A percentile compares a stretch with the other conserved stretches of the same genome.
These are phyloP conservation scores for Chrysopogon serrulatus DNA, from an alignment of 176 grass and related monocot genomes.

Conservation along the genomic window DNA sequence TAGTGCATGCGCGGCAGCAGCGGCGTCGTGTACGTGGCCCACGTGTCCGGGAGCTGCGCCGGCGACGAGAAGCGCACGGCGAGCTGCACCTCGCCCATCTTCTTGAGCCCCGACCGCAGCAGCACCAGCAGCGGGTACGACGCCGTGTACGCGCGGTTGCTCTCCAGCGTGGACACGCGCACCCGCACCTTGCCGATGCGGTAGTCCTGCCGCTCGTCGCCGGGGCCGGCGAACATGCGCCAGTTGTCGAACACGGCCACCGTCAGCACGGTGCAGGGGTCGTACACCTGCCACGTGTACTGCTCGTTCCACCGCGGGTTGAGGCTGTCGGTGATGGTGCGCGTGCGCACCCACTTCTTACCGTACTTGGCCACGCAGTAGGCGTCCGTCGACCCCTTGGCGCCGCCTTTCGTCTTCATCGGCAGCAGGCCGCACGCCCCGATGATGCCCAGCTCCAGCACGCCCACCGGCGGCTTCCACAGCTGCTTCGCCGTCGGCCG, in stretches of 20 bases:
- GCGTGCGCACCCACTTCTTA: slow-evolving; percentile 95
- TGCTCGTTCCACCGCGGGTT: slow-evolving; percentile 97
- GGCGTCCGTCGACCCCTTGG: slow-evolving; percentile 85
- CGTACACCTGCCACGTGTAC: slow-evolving; percentile 99
- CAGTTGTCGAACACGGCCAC: slow-evolving; percentile 96
- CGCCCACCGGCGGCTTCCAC: slow-evolving; percentile 79
- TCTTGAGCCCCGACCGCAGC: slow-evolving; percentile 81
- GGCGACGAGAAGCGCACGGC: slow-evolving; percentile 73
- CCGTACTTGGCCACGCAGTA: slow-evolving; percentile 99
- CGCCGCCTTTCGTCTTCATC: slow-evolving; percentile 71
- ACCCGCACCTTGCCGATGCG: slow-evolving; percentile 90
- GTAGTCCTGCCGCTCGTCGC: slow-evolving; percentile 77
- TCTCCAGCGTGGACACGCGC: slow-evolving; percentile 86
- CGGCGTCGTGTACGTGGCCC: slow-evolving; percentile 72
- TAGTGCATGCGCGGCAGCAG: slow-evolving; percentile 93
- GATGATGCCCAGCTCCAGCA: slow-evolving; percentile 88
- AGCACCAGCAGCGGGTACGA: slow-evolving; percentile 83
- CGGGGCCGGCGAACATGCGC: slow-evolving; percentile 66
- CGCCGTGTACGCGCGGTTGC: slow-evolving; percentile 70
- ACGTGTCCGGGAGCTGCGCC: slow-evolving; percentile 73
- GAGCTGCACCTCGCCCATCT: slow-evolving; percentile 98
- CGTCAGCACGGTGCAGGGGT: slow-evolving; percentile 91
- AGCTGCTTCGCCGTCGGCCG: slow-evolving; percentile 93
- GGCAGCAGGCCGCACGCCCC: slow-evolving; percentile 78
- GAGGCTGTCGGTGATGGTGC: slow-evolving; percentile 80